phyloP scores from a whole-genome alignment of 306 rosid species.

The Sphenostylis stenocarpa region DNA sequence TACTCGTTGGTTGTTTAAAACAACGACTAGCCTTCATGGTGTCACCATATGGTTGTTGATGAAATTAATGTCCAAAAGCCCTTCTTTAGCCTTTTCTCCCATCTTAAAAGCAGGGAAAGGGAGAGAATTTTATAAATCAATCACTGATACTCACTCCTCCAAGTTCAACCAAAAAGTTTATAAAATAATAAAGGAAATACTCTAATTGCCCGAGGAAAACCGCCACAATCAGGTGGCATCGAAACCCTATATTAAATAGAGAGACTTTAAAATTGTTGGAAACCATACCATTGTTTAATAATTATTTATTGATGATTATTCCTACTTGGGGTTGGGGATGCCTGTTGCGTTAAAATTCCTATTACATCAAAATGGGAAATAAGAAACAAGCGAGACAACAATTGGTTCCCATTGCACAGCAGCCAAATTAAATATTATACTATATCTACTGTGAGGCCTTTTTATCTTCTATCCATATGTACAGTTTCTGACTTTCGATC shows the following conservation, averaged over 20 bases:
- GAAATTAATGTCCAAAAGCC: not conserved
- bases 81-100: not conserved
- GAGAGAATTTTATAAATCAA: not conserved
- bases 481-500: conserved; percentile 27
- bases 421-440: conserved; percentile 15
- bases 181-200: not conserved
- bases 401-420: conserved; percentile 22
- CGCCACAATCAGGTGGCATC: not conserved
- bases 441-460: not conserved
- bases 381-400: conserved; percentile 12
- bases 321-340: not conserved
- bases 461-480: conserved; percentile 37
- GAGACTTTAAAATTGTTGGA: not conserved
- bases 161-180: not conserved
- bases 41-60: not conserved
- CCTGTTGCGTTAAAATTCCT: not conserved
- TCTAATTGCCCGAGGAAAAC: not conserved
- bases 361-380: conserved; percentile 2
- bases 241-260: conserved; percentile 4
- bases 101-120: not conserved
- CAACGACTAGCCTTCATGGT: not conserved
- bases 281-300: not conserved
- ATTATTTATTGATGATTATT: conserved; percentile 21
- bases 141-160: not conserved
- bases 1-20: not conserved